Evolutionary conservation across 208 protist species (phyloP).

Genomic region (Chromosphaera perkinsii): DNA sequence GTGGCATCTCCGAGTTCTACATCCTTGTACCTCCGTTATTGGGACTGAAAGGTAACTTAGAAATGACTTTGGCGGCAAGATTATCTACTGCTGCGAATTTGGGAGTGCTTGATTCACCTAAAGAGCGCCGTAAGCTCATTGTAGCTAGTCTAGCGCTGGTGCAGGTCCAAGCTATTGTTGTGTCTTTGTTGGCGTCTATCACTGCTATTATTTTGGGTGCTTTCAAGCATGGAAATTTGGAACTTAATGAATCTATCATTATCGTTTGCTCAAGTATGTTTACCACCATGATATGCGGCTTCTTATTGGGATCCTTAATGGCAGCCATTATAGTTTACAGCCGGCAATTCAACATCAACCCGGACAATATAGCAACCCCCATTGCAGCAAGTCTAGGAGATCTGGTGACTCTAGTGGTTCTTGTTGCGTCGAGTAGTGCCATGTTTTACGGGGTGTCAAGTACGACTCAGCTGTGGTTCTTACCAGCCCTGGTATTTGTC

Average conservation of each 20-base stretch:
- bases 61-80: constrained; percentile 19
- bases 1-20: constrained; percentile 24
- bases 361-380: constrained; percentile 27
- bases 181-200: constrained; percentile 1
- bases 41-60: constrained; percentile 28
- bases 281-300: constrained; percentile 7
- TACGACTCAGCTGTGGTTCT: too few species aligned
- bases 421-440: background rate
- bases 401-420: constrained; percentile 16
- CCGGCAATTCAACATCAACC: constrained; percentile 5
- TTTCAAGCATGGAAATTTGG: background rate
- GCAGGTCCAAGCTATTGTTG: constrained; percentile 21
- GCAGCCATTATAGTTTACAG: constrained; percentile 5
- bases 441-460: too few species aligned
- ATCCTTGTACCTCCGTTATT: constrained; percentile 26
- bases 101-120: background rate
- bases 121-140: background rate
- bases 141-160: constrained; percentile 12
- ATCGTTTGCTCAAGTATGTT: background rate
- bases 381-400: constrained; percentile 25
- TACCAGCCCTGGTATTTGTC: background rate
- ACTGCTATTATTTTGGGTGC: constrained; percentile 10
- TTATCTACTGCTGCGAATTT: constrained; percentile 16
- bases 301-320: background rate
- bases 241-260: background rate